phyloP scores from a whole-genome alignment of 2,329 filamentous ascomycete genomes.

The Macrophomina phaseolina region DNA sequence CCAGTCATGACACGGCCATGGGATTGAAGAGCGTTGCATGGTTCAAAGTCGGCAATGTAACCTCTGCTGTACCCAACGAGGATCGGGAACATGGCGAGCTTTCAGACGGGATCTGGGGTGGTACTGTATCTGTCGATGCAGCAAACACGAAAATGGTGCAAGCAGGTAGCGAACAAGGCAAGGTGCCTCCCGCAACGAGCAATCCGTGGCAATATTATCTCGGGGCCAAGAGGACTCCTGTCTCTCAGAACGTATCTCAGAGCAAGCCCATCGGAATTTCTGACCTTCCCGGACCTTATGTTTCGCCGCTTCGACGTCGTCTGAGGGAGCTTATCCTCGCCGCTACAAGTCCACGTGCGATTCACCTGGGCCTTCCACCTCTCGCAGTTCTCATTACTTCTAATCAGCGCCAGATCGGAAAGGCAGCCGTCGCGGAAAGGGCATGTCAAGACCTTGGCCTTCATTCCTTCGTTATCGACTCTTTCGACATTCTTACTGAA shows the following conservation, averaged over 20 bases:
- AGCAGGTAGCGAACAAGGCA: slow-evolving; percentile 83
- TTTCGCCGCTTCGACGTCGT: slow-evolving; percentile 61
- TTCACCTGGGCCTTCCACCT: slow-evolving; percentile 85
- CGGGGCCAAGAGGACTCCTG: slow-evolving; percentile 72
- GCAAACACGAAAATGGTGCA: slow-evolving; percentile 88
- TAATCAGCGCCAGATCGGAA: slow-evolving; percentile 91
- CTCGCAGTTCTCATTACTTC: slow-evolving; percentile 88
- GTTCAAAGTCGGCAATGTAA: slow-evolving; percentile 86
- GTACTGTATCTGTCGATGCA: slow-evolving; percentile 84
- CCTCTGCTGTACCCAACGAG: slow-evolving; percentile 54
- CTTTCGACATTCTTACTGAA: slow-evolving; percentile 93
- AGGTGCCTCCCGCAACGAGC: slow-evolving; percentile 75
- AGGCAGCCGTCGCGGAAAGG: slow-evolving; percentile 75
- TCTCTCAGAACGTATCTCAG: slow-evolving; percentile 59
- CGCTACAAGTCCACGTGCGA: slow-evolving; percentile 83
- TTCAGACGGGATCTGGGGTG: slow-evolving; percentile 78
- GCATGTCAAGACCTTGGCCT: slow-evolving; percentile 89
- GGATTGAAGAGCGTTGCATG: slow-evolving; percentile 69
- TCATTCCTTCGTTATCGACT: slow-evolving; percentile 86
- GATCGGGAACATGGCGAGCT: slow-evolving; percentile 64
- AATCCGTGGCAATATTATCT: slow-evolving; percentile 92
- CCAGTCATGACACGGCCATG: slow-evolving; percentile 26
- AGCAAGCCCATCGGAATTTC: slow-evolving; percentile 58
- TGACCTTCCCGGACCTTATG: slow-evolving; percentile 49
- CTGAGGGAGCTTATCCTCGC: slow-evolving; percentile 85